Conservation (phyloP, 164 flowering plant species). For the Nymphaea thermarum region DNA sequence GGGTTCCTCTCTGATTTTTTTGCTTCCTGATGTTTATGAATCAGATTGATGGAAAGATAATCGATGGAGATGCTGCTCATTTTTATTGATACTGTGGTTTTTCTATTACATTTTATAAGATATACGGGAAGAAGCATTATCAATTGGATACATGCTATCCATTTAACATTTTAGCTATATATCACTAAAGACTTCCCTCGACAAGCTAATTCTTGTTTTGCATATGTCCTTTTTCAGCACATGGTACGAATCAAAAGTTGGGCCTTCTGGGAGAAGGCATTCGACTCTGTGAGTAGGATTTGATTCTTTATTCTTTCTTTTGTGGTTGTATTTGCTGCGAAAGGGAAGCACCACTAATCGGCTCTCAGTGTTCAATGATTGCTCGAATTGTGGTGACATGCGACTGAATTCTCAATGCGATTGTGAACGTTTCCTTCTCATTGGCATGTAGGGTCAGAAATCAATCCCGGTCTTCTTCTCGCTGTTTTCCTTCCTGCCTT, state of each 20-base stretch:
- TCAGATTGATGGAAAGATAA: neutral
- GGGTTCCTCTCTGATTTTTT: neutral
- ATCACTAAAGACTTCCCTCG: too few relatives aligned
- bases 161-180: too few relatives aligned
- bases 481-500: constrained; percentile 96
- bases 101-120: too few relatives aligned
- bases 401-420: neutral
- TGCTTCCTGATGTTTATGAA: neutral
- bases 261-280: constrained; percentile 85
- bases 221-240: constrained; percentile 36
- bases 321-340: neutral
- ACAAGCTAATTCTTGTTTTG: neutral
- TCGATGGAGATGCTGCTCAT: too few relatives aligned
- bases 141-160: too few relatives aligned
- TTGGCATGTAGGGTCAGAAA: constrained; percentile 62
- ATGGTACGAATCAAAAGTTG: constrained; percentile 54
- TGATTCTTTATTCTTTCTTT: neutral
- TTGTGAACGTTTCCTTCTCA: neutral
- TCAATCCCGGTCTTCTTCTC: constrained; percentile 79
- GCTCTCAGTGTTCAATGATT: too few relatives aligned
- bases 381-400: too few relatives aligned
- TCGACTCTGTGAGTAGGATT: constrained; percentile 62
- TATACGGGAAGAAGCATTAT: too few relatives aligned
- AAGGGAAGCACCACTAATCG: too few relatives aligned
- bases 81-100: too few relatives aligned